Base-by-base conservation (phyloP, 495 filamentous ascomycete species). In the Penicillium cinerascens region DNA sequence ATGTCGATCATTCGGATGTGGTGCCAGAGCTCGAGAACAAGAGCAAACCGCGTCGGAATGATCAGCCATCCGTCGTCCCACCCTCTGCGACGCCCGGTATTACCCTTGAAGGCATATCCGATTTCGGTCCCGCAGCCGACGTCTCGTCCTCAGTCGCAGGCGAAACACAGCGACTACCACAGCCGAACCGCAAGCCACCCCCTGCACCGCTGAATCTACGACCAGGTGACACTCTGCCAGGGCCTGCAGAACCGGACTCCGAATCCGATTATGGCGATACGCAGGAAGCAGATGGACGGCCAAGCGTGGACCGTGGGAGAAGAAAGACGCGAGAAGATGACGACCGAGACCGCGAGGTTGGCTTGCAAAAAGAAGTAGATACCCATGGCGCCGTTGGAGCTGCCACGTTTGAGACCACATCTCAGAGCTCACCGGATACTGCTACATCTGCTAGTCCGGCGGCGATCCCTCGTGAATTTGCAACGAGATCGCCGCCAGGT, bases 241-340 rank as follows among this genome's bases (percentile, higher is more conserved):
- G 73, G 27, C 73, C 75, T 41, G 56, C 75, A 5, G 78, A 75
- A 3, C 72, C 79, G 2, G 82, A 87, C 38, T 88, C 86, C 0
- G 87, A 85, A 40, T 92, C 90, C 2, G 91, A 96, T 52, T 92
- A 93, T 56, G 89, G 91, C 49, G 88, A 92, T 59, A 78, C 84
- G 15, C 64, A 85, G 4, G 82, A 88, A 45, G 82, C 81, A 15
- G 82, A 87, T 38, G 86, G 87, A 52, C 67, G 83, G 29, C 70
- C 76, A 1, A 60, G 65, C n/a, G 61, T 79, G 43, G 84, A 85
- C 26, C 79, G 91, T 41, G 91, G 91, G n/a, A 79, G 91, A 29
- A 78, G 90, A 57, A 89, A 86, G 58, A 97, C 91, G 0, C 81
- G 91, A 52, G 89, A 91, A 63, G 91, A 93, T 45, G 91, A 97